Base-by-base conservation (phyloP, 2,329 filamentous ascomycete genomes). In the Pleoardoris graminearum region DNA sequence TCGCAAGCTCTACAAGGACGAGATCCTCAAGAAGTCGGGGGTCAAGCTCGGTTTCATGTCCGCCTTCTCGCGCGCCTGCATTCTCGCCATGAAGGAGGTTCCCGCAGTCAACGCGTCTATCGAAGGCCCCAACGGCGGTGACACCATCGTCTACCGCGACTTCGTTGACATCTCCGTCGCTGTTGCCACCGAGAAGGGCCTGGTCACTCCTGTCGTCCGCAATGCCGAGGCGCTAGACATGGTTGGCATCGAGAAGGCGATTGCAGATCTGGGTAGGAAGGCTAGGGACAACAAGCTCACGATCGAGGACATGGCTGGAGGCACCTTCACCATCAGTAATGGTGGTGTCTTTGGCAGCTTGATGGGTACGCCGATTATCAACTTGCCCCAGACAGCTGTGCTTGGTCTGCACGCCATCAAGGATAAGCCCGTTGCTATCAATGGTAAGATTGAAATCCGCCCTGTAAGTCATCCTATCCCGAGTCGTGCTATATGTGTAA, bases 11-110 rank as follows among this genome's bases (percentile, higher is more conserved):
- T 97, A 97, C 84, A 97, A 97, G 81, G 93, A 97, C 54, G 92
- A 96, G 54, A 80, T 97, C 19, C 80, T 97, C 52, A 96, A 97
- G 83, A 96, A 93, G 81, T 94, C 90, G 8, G 93, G 92, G 38
- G 89, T 97, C 53, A 99, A 97, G 81, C 87, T 99, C 48, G 94
- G 94, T n/a, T 99, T 97, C 81, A 97, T 99, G 93, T 94, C 91
- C 74, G 93, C 93, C 50, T 99, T 99, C 77, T 90, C 93, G 3
- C 89, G 89, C 59, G 94, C 94, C 42, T 90, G 85, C 65, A 86
- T 96, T 38, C 80, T 97, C 54, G 94, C 94, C 53, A 96, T 97
- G 90, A 89, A 88, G 68, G 92, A 97, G 60, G 80, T 97, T n/a
- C 94, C 92, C 11, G 88, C 87, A 1, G 90, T 97, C 67, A 99